These are phyloP conservation scores for Psilocybe sp. DNA, from an alignment of 768 basidiomycete species.

Conservation along the genomic window DNA sequence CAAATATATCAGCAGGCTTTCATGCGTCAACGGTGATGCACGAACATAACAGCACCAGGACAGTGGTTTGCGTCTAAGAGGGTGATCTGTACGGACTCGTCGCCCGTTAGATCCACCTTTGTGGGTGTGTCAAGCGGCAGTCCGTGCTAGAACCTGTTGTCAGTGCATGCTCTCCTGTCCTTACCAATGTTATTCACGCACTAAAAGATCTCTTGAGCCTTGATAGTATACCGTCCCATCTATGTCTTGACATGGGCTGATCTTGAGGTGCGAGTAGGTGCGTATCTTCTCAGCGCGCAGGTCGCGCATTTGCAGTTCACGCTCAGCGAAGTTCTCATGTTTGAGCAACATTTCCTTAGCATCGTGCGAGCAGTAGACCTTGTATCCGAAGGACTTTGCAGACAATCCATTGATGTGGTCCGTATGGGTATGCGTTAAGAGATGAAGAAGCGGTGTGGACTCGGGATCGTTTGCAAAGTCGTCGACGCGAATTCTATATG, in stretches of 20 bases:
- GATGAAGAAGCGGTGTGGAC: constrained; percentile 49
- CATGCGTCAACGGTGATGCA: constrained; percentile 1
- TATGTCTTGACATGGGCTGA: constrained; percentile 43
- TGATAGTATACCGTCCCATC: constrained; percentile 47
- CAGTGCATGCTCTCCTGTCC: not conserved
- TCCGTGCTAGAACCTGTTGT: constrained; percentile 42
- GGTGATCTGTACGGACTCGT: constrained; percentile 67
- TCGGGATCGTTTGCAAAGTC: constrained; percentile 54
- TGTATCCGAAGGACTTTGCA: constrained; percentile 68
- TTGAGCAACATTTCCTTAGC: constrained; percentile 84
- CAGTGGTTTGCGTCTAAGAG: constrained; percentile 93
- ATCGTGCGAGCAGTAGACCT: constrained; percentile 76
- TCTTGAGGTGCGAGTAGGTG: constrained; percentile 68
- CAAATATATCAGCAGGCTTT: not conserved
- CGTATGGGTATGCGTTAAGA: constrained; percentile 89
- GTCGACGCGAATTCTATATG: constrained; percentile 86
- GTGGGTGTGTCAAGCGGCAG: constrained; percentile 67
- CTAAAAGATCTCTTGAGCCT: constrained; percentile 68
- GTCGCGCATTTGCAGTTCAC: constrained; percentile 53
- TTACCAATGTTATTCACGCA: constrained; percentile 27
- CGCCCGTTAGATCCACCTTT: constrained; percentile 50
- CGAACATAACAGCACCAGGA: constrained; percentile 89
- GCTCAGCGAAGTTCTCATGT: constrained; percentile 68
- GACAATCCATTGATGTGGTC: constrained; percentile 83
- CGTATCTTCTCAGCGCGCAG: constrained; percentile 47